These are phyloP conservation scores for Komagataella kurtzmanii DNA, from an alignment of 805 yeast genomes.

Conservation along the genomic window DNA sequence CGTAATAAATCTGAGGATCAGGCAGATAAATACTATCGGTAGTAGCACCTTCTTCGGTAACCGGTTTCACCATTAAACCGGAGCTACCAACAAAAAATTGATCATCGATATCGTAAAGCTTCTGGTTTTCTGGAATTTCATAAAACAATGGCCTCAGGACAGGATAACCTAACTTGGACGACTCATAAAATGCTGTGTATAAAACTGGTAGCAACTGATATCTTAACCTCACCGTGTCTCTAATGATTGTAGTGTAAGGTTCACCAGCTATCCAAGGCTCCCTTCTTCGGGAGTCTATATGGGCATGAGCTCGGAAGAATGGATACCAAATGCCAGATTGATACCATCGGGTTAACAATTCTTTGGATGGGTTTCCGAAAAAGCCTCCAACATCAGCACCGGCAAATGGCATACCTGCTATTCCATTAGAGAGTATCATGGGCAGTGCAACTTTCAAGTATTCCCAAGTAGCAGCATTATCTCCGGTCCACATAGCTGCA, in stretches of 20 bases:
- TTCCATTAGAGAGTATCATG: conserved; percentile 70
- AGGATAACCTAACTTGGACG: conserved; percentile 52
- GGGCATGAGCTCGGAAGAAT: conserved; percentile 94
- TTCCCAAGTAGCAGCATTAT: conserved; percentile 89
- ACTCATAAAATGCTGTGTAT: conserved; percentile 65
- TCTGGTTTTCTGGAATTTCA: conserved; percentile 31
- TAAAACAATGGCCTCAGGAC: conserved; percentile 58
- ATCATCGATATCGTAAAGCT: conserved; percentile 55
- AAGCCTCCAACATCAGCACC: conserved; percentile 99
- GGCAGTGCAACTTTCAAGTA: conserved; percentile 71
- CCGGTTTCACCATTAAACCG: conserved; percentile 72
- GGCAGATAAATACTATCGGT: conserved; percentile 37
- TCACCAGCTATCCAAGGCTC: conserved; percentile 87
- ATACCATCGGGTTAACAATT: conserved; percentile 83
- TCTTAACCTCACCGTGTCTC: conserved; percentile 60
- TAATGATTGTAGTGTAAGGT: conserved; percentile 51
- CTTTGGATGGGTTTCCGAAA: conserved; percentile 78
- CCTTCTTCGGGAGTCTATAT: conserved; percentile 81
- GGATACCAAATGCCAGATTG: conserved; percentile 96
- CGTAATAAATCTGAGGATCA: conserved; percentile 40
- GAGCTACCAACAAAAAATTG: conserved; percentile 66
- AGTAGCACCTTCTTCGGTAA: conserved; percentile 38
- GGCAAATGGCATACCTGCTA: conserved; percentile 80
- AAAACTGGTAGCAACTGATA: conserved; percentile 66
- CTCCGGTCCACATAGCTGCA: conserved; percentile 97